Base-by-base conservation (phyloP, 1,284 basidiomycete genomes). In the Chalciporus sp. region DNA sequence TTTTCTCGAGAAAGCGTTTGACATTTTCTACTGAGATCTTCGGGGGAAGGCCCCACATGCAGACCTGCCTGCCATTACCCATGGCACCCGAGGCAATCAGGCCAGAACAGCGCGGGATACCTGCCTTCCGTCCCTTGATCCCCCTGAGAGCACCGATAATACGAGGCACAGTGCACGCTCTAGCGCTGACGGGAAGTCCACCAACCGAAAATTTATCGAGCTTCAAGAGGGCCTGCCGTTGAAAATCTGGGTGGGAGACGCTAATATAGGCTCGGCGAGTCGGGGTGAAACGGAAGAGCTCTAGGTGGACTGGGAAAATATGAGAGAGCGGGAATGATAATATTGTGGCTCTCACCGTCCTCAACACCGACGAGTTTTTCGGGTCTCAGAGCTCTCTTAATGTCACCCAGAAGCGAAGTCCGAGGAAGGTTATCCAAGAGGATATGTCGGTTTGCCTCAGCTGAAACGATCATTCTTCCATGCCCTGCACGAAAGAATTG, bases 11-110 rank as follows among this genome's bases (percentile, higher is more conserved):
- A 47, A 77, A 68, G 7, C 66, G 60, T 42, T 70, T 69, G n/a
- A 90, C 55, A 5, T 61, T 66, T 0, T 66, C 63, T 4, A 64
- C 47, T 2, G 63, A 61, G 9, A 77, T 64, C 58, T 66, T 82
- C 1, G 77, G 78, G 0, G 86, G 86, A 28, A 90, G 65, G 1
- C 88, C 89, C 66, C 74, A 80, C 1, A 89, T 58, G 10, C 83
- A 74, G 17, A 90, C 86, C 51, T 76, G 76, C 56, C 69, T 79
- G 14, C 80, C 81, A 28, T 72, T 66, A 47, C 78, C 73, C 35
- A 85, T 66, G 16, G 80, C 76, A 17, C 78, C 86, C 41, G 75
- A 76, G 7, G 79, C 76, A 3, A 85, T 85, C 12, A 65, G 55
- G 19, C 52, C 44, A 11, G 61, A 23, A 63, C 23, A 81, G 50